Base-by-base conservation (phyloP, 164 flowering plant genomes). In the Vitis cinerea region DNA sequence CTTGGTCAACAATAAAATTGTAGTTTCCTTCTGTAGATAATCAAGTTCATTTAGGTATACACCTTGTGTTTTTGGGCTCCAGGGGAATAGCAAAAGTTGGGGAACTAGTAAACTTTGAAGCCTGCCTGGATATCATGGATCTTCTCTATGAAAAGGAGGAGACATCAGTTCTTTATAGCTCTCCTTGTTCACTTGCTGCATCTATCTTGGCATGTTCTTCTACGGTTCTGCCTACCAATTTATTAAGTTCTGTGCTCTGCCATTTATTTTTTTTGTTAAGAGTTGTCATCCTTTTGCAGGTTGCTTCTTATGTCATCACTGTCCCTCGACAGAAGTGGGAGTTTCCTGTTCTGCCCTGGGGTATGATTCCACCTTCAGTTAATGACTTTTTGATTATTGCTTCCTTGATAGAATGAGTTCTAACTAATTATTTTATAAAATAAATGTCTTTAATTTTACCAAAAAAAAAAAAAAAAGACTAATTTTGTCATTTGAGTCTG, bases 291-390 rank as follows among this genome's bases (percentile, higher is more conserved):
- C 65, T 71, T 60, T 64, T 63, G 72, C 84, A 89, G 96, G 87
- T 91, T 37, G 83, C 82, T 62, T 77, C 92, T 47, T 93, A 87
- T 78, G 77, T 86, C 12, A 79, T 90, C 19, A 84, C 87, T 11
- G 90, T 87, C 50, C 92, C 97, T 17, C 80, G 74, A 72, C 94
- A 90, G 72, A 77, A 47, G 67, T 79, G 69, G 74, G 98, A 90
- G 75, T 93, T 93, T 76, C 95, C 98, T 47, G 48, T 90, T 75
- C 83, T 90, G 65, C 80, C 85, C 50, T 91, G 95, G 97, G 92
- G 91, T 88, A 84, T 79, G 83, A 52, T 72, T 60, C 15, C 27
- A 55, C n/a, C 6, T 4, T 44, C 4, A 12, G 29, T 62, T 37
- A 51, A 37, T 37, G 7, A 37, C 44, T 37, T 37, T 37, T 37